phyloP scores from a whole-genome alignment of 495 filamentous ascomycete genomes.

The Tuber melanosporum region DNA sequence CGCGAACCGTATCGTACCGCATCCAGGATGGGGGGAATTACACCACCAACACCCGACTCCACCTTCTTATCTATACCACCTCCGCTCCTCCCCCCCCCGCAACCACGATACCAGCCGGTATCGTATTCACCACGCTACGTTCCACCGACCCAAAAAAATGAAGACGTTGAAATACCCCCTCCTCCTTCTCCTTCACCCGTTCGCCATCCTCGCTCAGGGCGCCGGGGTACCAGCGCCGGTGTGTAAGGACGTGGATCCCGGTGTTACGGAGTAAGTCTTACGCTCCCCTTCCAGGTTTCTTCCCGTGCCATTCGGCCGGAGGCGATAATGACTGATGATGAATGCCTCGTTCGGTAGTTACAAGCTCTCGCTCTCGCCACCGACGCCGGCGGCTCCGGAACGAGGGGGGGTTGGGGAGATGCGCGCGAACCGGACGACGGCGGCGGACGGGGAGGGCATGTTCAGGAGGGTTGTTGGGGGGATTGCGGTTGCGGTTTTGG shows the following conservation, averaged over 20 bases:
- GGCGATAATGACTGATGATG: background rate
- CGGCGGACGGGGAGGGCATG: background rate
- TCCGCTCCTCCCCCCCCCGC: too few species aligned
- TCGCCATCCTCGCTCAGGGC: background rate
- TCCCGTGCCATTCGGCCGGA: background rate
- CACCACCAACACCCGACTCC: too few species aligned
- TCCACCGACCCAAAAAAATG: background rate
- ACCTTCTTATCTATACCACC: too few species aligned
- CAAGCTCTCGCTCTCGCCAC: background rate
- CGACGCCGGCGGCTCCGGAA: background rate
- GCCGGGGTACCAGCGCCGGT: background rate
- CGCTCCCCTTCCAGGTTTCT: background rate
- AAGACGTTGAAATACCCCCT: background rate
- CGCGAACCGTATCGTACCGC: too few species aligned
- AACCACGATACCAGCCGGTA: background rate
- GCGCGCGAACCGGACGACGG: background rate
- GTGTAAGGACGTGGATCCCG: background rate
- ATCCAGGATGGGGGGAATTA: too few species aligned
- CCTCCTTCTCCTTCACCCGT: background rate
- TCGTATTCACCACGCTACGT: background rate
- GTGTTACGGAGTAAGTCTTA: background rate
- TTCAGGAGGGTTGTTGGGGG: background rate
- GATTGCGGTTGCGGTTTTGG: background rate
- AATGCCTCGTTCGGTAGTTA: background rate
- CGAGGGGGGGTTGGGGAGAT: background rate